Evolutionary conservation across 371 early-diverging fungal species (phyloP).

Genomic region (Mucor circinelloides): DNA sequence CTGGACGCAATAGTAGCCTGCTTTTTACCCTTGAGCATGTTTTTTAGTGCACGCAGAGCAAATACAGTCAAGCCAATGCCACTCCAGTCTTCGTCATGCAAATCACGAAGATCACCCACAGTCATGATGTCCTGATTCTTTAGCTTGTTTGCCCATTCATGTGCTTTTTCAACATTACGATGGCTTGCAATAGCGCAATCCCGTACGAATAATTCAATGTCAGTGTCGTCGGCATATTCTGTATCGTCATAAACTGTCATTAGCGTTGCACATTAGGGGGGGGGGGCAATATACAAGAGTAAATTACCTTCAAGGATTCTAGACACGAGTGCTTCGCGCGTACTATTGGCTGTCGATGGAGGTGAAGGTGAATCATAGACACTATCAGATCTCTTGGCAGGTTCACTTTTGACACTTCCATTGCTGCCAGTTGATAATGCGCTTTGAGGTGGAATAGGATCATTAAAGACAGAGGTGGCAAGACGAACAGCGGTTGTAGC

Average conservation of each 20-base stretch:
- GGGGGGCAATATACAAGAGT: neutral
- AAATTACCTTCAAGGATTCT: conserved; percentile 44
- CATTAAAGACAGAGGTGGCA: neutral
- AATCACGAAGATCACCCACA: conserved; percentile 75
- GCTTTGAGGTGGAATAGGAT: conserved; percentile 6
- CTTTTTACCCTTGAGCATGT: conserved; percentile 69
- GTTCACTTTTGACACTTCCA: conserved; percentile 12
- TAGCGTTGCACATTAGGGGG: neutral
- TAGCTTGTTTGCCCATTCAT: conserved; percentile 73
- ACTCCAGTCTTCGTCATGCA: conserved; percentile 81
- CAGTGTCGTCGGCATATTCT: conserved; percentile 64
- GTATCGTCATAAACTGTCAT: neutral
- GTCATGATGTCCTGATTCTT: conserved; percentile 81
- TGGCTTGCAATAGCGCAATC: conserved; percentile 70
- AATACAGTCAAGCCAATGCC: conserved; percentile 83
- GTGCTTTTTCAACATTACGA: conserved; percentile 71
- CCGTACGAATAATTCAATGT: conserved; percentile 70
- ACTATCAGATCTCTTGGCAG: conserved; percentile 1
- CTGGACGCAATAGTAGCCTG: neutral
- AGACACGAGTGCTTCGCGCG: conserved; percentile 47
- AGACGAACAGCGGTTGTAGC: conserved; percentile 3
- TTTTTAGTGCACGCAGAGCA: conserved; percentile 83
- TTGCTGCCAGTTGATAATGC: conserved; percentile 14
- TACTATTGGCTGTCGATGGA: conserved; percentile 17
- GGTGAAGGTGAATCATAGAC: conserved; percentile 17